These are phyloP conservation scores for Aureobasidium musti DNA, from an alignment of 2,329 filamentous ascomycete species.

Conservation along the genomic window DNA sequence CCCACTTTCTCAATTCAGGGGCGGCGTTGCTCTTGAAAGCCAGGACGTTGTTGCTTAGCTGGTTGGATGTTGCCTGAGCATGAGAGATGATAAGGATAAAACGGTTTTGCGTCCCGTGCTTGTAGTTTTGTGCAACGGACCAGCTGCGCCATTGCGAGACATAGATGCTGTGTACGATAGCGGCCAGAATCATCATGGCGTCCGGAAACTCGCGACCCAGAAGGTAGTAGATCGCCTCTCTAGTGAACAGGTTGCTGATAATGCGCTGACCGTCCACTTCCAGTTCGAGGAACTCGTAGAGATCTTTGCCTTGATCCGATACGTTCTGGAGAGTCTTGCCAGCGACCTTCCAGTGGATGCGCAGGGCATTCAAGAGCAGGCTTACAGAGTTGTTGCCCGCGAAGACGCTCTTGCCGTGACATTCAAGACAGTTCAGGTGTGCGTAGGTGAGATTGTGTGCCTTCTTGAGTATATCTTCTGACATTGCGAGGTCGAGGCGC, in stretches of 20 bases:
- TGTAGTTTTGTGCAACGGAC: not conserved
- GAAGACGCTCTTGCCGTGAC: not conserved
- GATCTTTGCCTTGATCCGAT: not conserved
- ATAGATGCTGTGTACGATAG: constrained; percentile 1
- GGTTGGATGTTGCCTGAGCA: constrained; percentile 13
- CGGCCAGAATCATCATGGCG: not conserved
- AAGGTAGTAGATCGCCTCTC: not conserved
- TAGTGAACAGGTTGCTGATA: not conserved
- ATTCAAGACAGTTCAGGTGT: constrained; percentile 8
- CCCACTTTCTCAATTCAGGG: constrained; percentile 14
- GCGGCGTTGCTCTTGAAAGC: not conserved
- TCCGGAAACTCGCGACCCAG: not conserved
- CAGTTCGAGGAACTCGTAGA: not conserved
- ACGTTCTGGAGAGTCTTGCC: not conserved
- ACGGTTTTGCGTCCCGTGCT: not conserved
- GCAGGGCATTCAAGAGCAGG: not conserved
- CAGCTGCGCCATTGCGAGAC: not conserved
- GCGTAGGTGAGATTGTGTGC: not conserved
- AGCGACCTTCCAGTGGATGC: constrained; percentile 14
- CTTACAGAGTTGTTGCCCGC: not conserved
- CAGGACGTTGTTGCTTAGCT: constrained; percentile 15
- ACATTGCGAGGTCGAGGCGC: constrained; percentile 4
- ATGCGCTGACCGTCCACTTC: not conserved
- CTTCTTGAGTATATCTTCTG: not conserved
- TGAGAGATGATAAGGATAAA: not conserved